Percentiles rank a stretch among this genome's conserved stretches.
These are phyloP conservation scores for Phialophora chinensis DNA, from an alignment of 2,329 filamentous ascomycete genomes.

Conservation along the genomic window DNA sequence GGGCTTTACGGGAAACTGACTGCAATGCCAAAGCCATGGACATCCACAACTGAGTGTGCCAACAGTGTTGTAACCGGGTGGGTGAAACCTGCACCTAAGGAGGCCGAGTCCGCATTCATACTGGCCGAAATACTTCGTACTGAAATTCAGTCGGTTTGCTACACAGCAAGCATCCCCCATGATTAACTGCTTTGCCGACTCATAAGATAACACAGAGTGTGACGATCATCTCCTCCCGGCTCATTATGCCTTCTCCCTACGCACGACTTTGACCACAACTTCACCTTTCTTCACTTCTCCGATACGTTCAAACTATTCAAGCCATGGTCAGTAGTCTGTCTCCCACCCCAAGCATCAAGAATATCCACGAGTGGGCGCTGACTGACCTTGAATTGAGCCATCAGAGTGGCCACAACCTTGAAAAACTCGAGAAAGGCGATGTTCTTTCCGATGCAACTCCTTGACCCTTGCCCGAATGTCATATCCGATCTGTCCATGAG, in stretches of 20 bases:
- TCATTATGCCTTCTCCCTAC: conserved; percentile 4
- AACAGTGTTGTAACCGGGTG: background rate
- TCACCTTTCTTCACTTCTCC: conserved; percentile 13
- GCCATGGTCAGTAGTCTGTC: background rate
- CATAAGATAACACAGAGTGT: background rate
- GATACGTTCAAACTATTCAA: conserved; percentile 11
- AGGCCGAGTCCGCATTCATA: background rate
- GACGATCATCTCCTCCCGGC: background rate
- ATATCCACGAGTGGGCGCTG: background rate
- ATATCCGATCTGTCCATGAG: conserved; percentile 21
- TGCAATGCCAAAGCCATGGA: too few relatives aligned
- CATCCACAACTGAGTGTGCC: background rate
- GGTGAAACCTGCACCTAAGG: background rate
- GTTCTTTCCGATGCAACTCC: conserved; percentile 27
- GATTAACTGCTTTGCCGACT: background rate
- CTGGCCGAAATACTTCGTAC: background rate
- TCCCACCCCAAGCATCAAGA: background rate
- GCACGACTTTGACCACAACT: conserved; percentile 10
- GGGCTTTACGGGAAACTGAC: too few relatives aligned
- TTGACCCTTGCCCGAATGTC: conserved; percentile 16
- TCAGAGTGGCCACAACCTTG: conserved; percentile 26
- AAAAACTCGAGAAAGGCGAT: conserved; percentile 22
- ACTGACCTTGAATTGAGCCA: conserved; percentile 24
- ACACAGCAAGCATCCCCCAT: background rate
- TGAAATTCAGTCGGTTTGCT: background rate